These are phyloP conservation scores for Pulveroboletus sp. DNA, from an alignment of 768 basidiomycete species.

Conservation along the genomic window DNA sequence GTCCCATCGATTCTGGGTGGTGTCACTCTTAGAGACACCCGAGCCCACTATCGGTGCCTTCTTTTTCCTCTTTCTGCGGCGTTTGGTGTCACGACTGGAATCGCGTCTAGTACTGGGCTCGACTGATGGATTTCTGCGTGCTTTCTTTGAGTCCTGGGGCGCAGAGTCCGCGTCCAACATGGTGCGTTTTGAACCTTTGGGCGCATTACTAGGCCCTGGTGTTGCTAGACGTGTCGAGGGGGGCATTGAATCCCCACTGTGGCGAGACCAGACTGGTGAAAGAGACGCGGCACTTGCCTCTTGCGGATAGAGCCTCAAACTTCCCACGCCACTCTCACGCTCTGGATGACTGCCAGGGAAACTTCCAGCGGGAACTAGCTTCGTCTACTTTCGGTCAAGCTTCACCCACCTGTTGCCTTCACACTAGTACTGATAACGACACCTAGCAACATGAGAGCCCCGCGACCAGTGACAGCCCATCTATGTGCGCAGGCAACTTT, in stretches of 20 bases:
- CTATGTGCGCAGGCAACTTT: no score
- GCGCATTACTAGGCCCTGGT: conserved; percentile 12
- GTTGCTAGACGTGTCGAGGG: conserved; percentile 20
- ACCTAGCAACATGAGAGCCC: no score
- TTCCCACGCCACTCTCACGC: conserved; percentile 34
- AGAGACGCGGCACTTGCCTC: conserved; percentile 1
- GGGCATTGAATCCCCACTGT: conserved; percentile 19
- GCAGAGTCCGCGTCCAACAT: conserved; percentile 25
- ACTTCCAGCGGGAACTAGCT: no score
- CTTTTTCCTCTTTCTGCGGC: conserved; percentile 28
- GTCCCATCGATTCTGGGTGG: conserved; percentile 1
- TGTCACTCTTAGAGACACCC: conserved; percentile 10
- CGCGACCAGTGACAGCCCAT: no score
- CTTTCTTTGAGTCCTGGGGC: conserved; percentile 22
- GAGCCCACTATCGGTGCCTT: conserved; percentile 23
- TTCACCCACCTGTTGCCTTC: no score
- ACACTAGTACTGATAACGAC: no score
- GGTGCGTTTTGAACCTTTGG: conserved; percentile 11
- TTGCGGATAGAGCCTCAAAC: background rate
- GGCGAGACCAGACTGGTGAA: background rate
- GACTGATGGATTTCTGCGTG: conserved; percentile 17
- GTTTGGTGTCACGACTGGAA: conserved; percentile 23
- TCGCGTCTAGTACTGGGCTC: conserved; percentile 17
- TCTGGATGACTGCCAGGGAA: no score
- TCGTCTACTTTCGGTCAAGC: no score